A percentile compares a stretch with the other conserved stretches of the same genome.
phyloP scores from a whole-genome alignment of 1,284 basidiomycete species.

The Cerrena zonata region DNA sequence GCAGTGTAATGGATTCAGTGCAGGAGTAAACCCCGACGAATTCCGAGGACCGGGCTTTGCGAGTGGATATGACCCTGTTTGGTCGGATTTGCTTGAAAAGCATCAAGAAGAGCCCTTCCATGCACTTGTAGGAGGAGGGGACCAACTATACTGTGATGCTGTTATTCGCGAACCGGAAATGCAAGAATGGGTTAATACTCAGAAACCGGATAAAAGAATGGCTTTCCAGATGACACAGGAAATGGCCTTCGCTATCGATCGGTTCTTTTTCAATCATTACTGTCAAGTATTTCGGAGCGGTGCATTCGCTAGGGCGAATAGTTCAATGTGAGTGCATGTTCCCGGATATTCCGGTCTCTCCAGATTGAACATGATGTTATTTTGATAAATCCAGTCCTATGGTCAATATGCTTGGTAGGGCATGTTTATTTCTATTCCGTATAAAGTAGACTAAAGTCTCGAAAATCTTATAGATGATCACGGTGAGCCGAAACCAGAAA shows the following conservation, averaged over 20 bases:
- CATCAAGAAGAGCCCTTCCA: slow-evolving; percentile 83
- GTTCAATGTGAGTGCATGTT: slow-evolving; percentile 68
- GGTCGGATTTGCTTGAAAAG: slow-evolving; percentile 82
- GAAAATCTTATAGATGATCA: slow-evolving; percentile 55
- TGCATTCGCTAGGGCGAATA: slow-evolving; percentile 88
- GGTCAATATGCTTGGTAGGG: slow-evolving; percentile 38
- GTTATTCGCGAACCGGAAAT: slow-evolving; percentile 69
- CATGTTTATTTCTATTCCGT: slow-evolving; percentile 1
- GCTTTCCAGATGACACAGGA: slow-evolving; percentile 63
- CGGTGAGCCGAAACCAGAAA: slow-evolving; percentile 40
- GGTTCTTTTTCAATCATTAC: slow-evolving; percentile 89
- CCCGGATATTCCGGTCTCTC: background rate
- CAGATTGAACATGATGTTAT: background rate
- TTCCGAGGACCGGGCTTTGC: slow-evolving; percentile 71
- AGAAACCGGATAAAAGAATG: slow-evolving; percentile 62
- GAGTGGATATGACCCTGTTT: slow-evolving; percentile 83
- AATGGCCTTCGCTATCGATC: slow-evolving; percentile 76
- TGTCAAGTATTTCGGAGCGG: slow-evolving; percentile 81
- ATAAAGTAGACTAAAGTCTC: background rate
- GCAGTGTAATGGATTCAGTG: slow-evolving; percentile 78
- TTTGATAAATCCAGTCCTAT: slow-evolving; percentile 25
- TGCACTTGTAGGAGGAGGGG: slow-evolving; percentile 77
- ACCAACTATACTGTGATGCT: slow-evolving; percentile 78
- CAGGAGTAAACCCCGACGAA: slow-evolving; percentile 74
- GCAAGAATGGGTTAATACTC: slow-evolving; percentile 76